Evolutionary conservation across 1,284 basidiomycete genomes (phyloP), one percentile per base, ranked within the genome.

Genomic region (Ustilago lituana): DNA sequence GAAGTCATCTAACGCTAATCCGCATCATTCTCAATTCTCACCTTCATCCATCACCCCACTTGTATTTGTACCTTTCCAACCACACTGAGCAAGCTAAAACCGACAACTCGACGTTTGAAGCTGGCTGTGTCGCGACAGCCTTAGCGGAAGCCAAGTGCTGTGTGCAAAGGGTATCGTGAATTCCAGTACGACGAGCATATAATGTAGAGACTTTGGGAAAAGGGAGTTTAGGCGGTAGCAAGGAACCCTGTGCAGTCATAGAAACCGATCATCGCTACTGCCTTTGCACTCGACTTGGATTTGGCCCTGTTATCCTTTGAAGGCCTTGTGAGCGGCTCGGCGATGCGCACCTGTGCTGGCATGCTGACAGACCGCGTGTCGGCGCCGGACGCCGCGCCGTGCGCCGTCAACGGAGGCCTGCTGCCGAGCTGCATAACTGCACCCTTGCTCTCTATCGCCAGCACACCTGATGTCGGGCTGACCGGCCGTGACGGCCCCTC

Each of bases 231-330:
- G 32, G 58, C 67, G 22, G 49, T 65, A n/a, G 67, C 67, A 8
- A 71, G 35, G 40, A 58, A 71, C 0, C 67, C 67, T 4, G 62
- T 66, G 43, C 35, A 38, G 20, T 71, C 62, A 43, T 58, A 71
- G 27, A 71, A 71, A 3, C 62, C 62, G 5, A 71, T 55, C 57
- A 71, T 37, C 7, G 67, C 57, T 1, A 61, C 47, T 7, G 60
- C 38, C 14, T 43, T 56, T 3, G 37, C 40, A 12, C 31, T 53
- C 19, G 58, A 61, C 15, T 40, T 58, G 10, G 50, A 47, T 12
- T 36, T 49, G 31, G 49, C 32, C 14, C 51, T 35, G 12, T 27
- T 22, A 7, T 38, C 17, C 29, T 32, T 52, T 12, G 50, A 52
- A 3, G 52, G 52, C 12, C 29, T 27, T 2, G 29, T 41, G 3